Evolutionary conservation across 2,329 filamentous ascomycete species (phyloP), one percentile per base, ranked within the genome.

Genomic region (Capronia americana): DNA sequence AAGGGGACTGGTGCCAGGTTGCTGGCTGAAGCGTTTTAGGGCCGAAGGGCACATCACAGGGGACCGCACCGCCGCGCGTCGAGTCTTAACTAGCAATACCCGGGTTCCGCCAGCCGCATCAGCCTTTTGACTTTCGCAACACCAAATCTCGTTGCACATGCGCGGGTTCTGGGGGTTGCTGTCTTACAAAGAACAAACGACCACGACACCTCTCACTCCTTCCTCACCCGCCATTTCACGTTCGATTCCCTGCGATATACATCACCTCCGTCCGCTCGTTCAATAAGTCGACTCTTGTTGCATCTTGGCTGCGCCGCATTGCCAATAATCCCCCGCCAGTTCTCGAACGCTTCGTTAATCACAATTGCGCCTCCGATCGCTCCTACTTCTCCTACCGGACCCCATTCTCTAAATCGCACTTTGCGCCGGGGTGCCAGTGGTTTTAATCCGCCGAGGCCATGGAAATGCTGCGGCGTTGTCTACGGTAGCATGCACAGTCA

Each of bases 11-110:
- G 53, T 34, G 53, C 14, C 32, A 61, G 14, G 48, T 54, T 10
- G 32, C 32, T 34, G 10, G 34, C 24, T 34, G 53, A 20, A 34
- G 30, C 38, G 32, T 23, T 34, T 61, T 54, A 54, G 38, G 17
- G 38, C 14, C 38, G 38, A 51, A 28, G n/a, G 58, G 58, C 48
- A 51, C 48, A 54, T 44, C 28, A 38, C 38, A 53, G 20, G 55
- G 58, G 28, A 61, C 23, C 32, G 61, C 61, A 61, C 61, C 54
- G 61, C 61, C 61, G 61, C 61, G 61, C 61, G 61, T 63, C 54
- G 44, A 57, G 61, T 28, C 34, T 50, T 57, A 62, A n/a, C 17
- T 44, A 44, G 38, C 12, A 10, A 32, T 20, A 17, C 53, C 51
- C 28, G 26, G 53, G 53, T 24, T 38, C 38, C 12, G 46, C 26